Evolutionary conservation across 768 basidiomycete genomes (phyloP), one percentile per base, ranked within the genome.

Genomic region (Rhodocollybia butyracea): DNA sequence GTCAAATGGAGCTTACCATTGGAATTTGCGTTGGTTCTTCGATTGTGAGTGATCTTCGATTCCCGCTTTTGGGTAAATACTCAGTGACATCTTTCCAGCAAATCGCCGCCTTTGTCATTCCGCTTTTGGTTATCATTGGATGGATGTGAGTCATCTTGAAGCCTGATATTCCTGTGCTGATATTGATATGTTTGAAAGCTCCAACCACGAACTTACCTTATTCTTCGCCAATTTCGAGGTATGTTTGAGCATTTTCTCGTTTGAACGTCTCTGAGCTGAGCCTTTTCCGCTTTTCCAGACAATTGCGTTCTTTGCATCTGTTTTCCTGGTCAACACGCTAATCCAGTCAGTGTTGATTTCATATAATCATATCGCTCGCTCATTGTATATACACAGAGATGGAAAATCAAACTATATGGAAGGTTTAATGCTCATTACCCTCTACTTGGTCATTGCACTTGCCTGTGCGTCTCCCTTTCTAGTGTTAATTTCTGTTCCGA

Each of bases 361-460:
- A 52, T 31, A 24, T 36, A 57, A 19, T 29, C 4, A 10, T 15
- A 3, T 45, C 27, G 48, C 29, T 22, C 29, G 13, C 24, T 43
- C 50, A 32, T 42, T 55, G n/a, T 39, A 34, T 21, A 29, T 32
- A 41, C 24, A n/a, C 45, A 82, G 85, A 72, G 88, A 91, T 59
- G 93, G 93, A 42, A 88, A 86, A 63, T 87, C 89, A 15, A 94
- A 95, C 64, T 94, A 92, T 65, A 89, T 96, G 86, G 94, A 95
- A 72, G 94, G 94, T 31, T 67, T 92, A 40, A 89, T 94, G 90
- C 71, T 83, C 32, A 59, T 82, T 32, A 78, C 87, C 0, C 74
- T 94, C 19, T 94, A 94, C 67, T 69, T 88, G 40, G 88, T 94
- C 63, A 88, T 93, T 62, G 86, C 85, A 15, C 78, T 94, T 36